Evolutionary conservation across 1,284 basidiomycete species (phyloP).

Genomic region (Fistulinella cinereoalba): DNA sequence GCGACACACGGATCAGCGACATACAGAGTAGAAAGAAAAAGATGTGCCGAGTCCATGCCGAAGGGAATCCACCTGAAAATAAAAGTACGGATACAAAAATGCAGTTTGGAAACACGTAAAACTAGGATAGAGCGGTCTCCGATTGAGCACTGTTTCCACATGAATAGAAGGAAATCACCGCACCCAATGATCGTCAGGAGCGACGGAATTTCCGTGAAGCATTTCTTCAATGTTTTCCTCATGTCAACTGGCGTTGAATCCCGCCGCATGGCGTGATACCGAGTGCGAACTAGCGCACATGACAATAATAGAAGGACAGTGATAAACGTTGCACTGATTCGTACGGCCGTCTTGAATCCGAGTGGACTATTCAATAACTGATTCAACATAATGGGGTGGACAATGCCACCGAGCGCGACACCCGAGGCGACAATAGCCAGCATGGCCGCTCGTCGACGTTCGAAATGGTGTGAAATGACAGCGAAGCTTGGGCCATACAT

Average conservation of each 20-base stretch:
- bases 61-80: slow-evolving; percentile 31
- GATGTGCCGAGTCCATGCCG: slow-evolving; percentile 23
- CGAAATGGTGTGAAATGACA: slow-evolving; percentile 38
- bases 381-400: slow-evolving; percentile 41
- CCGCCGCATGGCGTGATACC: slow-evolving; percentile 12
- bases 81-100: slow-evolving; percentile 29
- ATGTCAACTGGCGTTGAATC: slow-evolving; percentile 2
- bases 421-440: slow-evolving; percentile 35
- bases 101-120: slow-evolving; percentile 22
- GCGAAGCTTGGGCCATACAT: slow-evolving; percentile 33
- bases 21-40: slow-evolving; percentile 31
- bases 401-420: slow-evolving; percentile 30
- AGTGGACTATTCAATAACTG: slow-evolving; percentile 31
- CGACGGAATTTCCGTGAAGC: slow-evolving; percentile 23
- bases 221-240: slow-evolving; percentile 22
- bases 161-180: neutral
- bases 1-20: neutral
- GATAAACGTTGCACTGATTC: slow-evolving; percentile 32
- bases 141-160: too few relatives aligned
- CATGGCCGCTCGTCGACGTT: slow-evolving; percentile 24
- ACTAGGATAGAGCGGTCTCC: slow-evolving; percentile 4
- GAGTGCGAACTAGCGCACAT: slow-evolving; percentile 29
- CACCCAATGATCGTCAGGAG: slow-evolving; percentile 28
- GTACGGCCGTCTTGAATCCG: slow-evolving; percentile 27
- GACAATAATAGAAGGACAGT: slow-evolving; percentile 25